Base-by-base conservation (phyloP, 495 filamentous ascomycete species). In the Neurospora sp. region DNA sequence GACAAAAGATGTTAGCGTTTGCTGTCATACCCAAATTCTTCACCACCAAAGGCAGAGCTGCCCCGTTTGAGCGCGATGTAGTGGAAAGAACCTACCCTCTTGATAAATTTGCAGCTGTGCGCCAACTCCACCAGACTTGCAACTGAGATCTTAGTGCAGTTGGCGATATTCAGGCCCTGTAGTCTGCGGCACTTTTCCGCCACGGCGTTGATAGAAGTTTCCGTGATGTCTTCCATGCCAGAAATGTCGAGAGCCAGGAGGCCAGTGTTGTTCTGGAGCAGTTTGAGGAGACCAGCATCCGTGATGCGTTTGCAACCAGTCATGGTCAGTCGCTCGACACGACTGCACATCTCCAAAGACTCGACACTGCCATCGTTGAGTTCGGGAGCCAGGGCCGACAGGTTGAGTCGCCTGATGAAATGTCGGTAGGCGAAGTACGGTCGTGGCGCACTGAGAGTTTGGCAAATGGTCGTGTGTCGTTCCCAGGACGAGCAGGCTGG, bases 211-310 rank as follows among this genome's bases (percentile, higher is more conserved):
- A 99, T 88, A 3, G 95, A 94, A 74, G 86, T 84, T 74, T 97
- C 94, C 4, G 96, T 97, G 71, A 98, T 90, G 69, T 89, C 85
- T 38, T 88, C 85, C 78, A 96, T 83, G 27, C 90, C 89, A 1
- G 96, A 97, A 35, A 99, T 89, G 81, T 99, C 96, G 75, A 99
- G 84, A 31, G 96, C 96, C 73, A 97, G 88, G 42, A 99, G 86
- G 76, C 93, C 90, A 44, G 86, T 85, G 78, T 94, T 98, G 70
- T 90, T 90, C 71, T 90, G 86, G 47, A 99, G 85, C 73, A 99
- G 86, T 42, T 91, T 89, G 69, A 89, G 91, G 20, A 99, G 86
- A 5, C 94, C 94, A 8, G 85, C 83, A 77, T 99, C 96, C 70
- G 94, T 94, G 71, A 99, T 81, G 74, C 90, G 88, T 9, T 86